Evolutionary conservation across 75 land plant genomes (phyloP).

Genomic region (Isoetes taiwanensis): DNA sequence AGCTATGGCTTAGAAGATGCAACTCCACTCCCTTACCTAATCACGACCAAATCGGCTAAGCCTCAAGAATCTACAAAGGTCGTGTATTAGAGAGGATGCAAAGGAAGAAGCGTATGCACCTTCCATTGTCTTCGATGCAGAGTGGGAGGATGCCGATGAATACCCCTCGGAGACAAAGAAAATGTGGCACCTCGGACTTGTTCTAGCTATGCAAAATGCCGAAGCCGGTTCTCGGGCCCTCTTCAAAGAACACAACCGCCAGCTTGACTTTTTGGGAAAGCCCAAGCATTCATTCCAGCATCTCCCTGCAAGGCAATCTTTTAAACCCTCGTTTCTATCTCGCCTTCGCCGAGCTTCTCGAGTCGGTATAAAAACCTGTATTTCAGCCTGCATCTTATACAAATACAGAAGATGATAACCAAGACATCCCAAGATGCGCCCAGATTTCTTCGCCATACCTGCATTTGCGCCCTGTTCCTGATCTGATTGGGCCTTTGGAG

Average conservation of each 20-base stretch:
- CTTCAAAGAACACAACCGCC: no score
- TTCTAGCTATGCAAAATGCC: no score
- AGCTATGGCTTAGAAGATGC: slow-evolving; percentile 18
- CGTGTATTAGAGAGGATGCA: no score
- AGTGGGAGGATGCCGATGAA: slow-evolving; percentile 9
- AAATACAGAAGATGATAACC: not conserved
- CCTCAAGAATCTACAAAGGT: not conserved
- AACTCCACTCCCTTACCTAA: slow-evolving; percentile 18
- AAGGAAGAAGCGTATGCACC: not conserved
- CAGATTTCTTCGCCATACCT: no score
- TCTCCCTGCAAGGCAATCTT: not conserved
- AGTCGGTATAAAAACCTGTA: not conserved
- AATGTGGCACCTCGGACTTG: slow-evolving; percentile 28
- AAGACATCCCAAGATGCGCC: no score
- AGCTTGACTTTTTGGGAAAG: no score
- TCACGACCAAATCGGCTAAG: slow-evolving; percentile 10
- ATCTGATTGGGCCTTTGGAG: no score
- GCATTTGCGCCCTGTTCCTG: no score
- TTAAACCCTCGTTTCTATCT: not conserved
- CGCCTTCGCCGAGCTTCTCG: not conserved
- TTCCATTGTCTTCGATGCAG: not conserved
- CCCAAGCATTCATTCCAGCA: no score
- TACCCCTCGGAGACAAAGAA: slow-evolving; percentile 49
- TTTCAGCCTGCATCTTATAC: slow-evolving; percentile 11
- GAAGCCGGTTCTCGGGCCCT: no score